phyloP scores from a whole-genome alignment of 345 rosid species.

The Citrus medica region DNA sequence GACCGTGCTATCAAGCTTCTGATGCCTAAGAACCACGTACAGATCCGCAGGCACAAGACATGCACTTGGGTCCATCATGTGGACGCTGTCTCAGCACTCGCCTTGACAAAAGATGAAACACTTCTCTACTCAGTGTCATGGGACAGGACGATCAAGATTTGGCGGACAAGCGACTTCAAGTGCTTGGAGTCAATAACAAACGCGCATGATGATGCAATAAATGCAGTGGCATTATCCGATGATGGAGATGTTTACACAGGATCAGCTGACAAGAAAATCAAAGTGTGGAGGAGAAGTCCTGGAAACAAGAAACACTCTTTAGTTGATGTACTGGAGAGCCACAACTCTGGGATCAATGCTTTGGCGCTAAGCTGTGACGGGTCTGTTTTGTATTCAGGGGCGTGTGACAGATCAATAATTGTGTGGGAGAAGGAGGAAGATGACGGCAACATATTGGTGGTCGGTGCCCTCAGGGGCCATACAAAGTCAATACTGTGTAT shows the following conservation, averaged over 20 bases:
- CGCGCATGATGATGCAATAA: conserved; percentile 89
- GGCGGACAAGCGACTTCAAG: conserved; percentile 81
- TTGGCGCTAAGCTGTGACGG: conserved; percentile 60
- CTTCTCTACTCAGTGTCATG: conserved; percentile 89
- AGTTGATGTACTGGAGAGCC: conserved; percentile 53
- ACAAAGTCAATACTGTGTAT: conserved; percentile 69
- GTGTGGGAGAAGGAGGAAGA: conserved; percentile 64
- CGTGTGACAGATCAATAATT: conserved; percentile 61
- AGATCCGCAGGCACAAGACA: conserved; percentile 69
- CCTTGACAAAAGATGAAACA: conserved; percentile 59
- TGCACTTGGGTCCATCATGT: conserved; percentile 88
- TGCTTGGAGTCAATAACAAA: conserved; percentile 76
- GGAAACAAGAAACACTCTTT: conserved; percentile 53
- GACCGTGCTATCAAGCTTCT: conserved; percentile 64
- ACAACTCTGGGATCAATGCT: conserved; percentile 76
- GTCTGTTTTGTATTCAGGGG: conserved; percentile 63
- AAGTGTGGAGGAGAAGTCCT: conserved; percentile 63
- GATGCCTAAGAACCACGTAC: conserved; percentile 61
- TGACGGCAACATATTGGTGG: conserved; percentile 39
- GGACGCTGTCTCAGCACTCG: conserved; percentile 78
- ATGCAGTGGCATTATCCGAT: conserved; percentile 56
- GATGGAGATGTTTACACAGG: conserved; percentile 78
- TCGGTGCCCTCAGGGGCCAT: conserved; percentile 70
- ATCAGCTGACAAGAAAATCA: conserved; percentile 77
- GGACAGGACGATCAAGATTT: conserved; percentile 86